These are phyloP conservation scores for Emmonsia crescens DNA, from an alignment of 2,329 filamentous ascomycete genomes.

Conservation along the genomic window DNA sequence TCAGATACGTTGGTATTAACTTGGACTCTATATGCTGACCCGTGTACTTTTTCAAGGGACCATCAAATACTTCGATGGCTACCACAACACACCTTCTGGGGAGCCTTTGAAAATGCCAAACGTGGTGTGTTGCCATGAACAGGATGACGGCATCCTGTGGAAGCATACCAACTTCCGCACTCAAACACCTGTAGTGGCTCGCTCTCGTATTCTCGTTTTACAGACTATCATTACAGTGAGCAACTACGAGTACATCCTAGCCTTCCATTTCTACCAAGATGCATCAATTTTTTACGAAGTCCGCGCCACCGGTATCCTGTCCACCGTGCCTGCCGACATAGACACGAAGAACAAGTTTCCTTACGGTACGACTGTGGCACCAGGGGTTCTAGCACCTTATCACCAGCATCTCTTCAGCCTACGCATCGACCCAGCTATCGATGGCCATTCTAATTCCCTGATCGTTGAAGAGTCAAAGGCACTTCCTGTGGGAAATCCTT, in stretches of 20 bases:
- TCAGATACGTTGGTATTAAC: background rate
- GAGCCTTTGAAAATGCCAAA: conserved; percentile 48
- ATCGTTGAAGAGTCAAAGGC: conserved; percentile 48
- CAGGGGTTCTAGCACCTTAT: conserved; percentile 54
- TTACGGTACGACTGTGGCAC: conserved; percentile 56
- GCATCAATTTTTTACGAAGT: conserved; percentile 39
- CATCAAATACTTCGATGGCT: conserved; percentile 54
- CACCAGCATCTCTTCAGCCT: conserved; percentile 68
- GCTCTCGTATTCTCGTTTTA: conserved; percentile 51
- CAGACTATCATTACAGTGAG: conserved; percentile 39
- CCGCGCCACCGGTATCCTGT: conserved; percentile 47
- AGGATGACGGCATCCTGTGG: conserved; percentile 55
- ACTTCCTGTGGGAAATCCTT: conserved; percentile 42
- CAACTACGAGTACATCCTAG: conserved; percentile 38
- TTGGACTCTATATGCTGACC: conserved; percentile 3
- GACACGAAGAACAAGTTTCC: conserved; percentile 42
- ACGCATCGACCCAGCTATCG: conserved; percentile 51
- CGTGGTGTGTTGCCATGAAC: conserved; percentile 55
- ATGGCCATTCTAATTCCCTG: conserved; percentile 44
- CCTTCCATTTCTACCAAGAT: conserved; percentile 34
- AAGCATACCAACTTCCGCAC: conserved; percentile 61
- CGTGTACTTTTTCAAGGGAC: conserved; percentile 45
- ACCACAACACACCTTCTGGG: conserved; percentile 45
- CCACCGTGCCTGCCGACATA: conserved; percentile 52
- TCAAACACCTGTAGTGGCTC: conserved; percentile 48